A percentile compares a stretch with the other conserved stretches of the same genome.
Conservation (phyloP, 2,329 filamentous ascomycete genomes). For the Cordyceps javanica region DNA sequence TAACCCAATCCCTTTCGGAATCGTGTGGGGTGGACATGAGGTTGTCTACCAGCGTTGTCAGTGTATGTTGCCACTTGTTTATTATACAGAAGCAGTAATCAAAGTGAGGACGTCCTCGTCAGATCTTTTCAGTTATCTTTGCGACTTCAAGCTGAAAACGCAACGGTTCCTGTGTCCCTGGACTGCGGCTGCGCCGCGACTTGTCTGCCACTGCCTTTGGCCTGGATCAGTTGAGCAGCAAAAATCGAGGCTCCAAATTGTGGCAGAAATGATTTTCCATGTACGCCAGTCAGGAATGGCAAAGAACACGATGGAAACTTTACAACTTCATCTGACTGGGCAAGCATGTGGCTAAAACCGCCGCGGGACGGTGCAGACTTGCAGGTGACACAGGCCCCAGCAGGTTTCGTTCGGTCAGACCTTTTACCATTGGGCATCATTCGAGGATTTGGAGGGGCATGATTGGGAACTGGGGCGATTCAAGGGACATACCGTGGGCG, state of each 20-base stretch:
- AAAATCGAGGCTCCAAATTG: constrained; percentile 48
- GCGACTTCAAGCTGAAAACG: constrained; percentile 44
- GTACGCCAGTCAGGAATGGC: neutral
- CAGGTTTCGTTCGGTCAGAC: constrained; percentile 47
- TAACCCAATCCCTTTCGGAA: neutral
- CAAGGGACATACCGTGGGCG: neutral
- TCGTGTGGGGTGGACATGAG: neutral
- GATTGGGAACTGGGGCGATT: neutral
- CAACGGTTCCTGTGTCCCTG: constrained; percentile 38
- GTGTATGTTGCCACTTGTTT: neutral
- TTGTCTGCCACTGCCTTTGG: constrained; percentile 58
- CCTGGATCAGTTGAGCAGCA: constrained; percentile 38
- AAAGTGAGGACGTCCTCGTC: constrained; percentile 33
- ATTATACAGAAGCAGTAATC: neutral
- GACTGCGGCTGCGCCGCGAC: constrained; percentile 11
- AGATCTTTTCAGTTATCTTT: constrained; percentile 69
- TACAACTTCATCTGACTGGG: neutral
- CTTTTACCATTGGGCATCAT: constrained; percentile 62
- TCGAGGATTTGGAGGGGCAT: constrained; percentile 16
- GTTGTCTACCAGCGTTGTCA: neutral
- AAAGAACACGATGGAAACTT: neutral
- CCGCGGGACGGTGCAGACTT: neutral
- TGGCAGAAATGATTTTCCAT: constrained; percentile 25
- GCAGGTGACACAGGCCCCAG: constrained; percentile 36
- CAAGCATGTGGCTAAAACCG: neutral